Evolutionary conservation across 306 rosid genomes (phyloP), one percentile per base, ranked within the genome.

Genomic region (Vigna unguiculata): DNA sequence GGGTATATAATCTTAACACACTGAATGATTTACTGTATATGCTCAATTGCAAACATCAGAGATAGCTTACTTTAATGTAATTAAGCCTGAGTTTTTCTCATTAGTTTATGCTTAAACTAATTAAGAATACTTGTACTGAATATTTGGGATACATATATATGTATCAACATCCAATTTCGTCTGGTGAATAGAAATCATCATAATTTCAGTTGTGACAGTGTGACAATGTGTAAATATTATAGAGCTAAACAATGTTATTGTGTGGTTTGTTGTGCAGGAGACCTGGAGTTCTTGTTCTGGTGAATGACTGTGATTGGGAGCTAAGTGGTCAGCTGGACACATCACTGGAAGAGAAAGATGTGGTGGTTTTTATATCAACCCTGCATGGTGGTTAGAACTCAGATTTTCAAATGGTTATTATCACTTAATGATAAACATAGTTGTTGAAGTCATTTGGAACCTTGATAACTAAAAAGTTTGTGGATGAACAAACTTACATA

Each of bases 291-390:
- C 95, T 94, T 10, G 96, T 91, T 61, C 97, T 92, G 28, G 93
- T 92, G 82, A 95, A 90, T 79, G 98, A 95, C 73, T 92, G 97
- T 71, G 96, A 95, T 64, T 95, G 98, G 98, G 98, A 95, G 81
- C 90, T 95, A 60, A 92, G 92, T 66, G 96, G 96, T 36, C 98
- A 90, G 81, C 95, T 92, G 28, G 86, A 78, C 52, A 92, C 98
- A 25, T 58, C 86, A 40, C 74, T 94, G 12, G 96, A 94, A 84
- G 98, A 94, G 58, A 92, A 92, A 81, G 97, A 94, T 77, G 93
- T 84, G 52, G 90, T 94, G 54, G 98, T 92, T 76, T 94, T 92
- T 80, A 92, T 95, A 73, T 95, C 98, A 66, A 92, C 96, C 76
- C 86, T 95, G 83, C 98, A 95, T 25, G 97, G 97, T 36, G 98